Conservation (phyloP, 768 basidiomycete species). For the Sarcomyxa edulis region DNA sequence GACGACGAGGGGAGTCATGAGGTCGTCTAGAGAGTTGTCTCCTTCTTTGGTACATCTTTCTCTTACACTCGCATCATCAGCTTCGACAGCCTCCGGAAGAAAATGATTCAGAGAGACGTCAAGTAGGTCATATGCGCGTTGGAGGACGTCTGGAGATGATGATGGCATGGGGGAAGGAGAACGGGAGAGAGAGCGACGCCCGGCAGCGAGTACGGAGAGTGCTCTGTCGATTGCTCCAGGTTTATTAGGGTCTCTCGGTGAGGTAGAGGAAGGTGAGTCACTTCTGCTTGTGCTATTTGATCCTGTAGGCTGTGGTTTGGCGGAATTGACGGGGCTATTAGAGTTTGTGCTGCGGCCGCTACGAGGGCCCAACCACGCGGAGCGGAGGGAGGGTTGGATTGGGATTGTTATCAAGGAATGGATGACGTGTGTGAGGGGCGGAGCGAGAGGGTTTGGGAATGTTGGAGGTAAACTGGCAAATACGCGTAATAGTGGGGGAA, state of each 20-base stretch:
- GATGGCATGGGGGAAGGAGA: constrained; percentile 37
- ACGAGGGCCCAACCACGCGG: constrained; percentile 56
- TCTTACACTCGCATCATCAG: constrained; percentile 61
- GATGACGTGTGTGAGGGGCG: constrained; percentile 77
- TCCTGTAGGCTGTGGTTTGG: no score
- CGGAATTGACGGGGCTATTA: constrained; percentile 30
- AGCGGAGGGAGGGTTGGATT: constrained; percentile 46
- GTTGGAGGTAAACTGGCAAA: constrained; percentile 63
- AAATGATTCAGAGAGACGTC: constrained; percentile 55
- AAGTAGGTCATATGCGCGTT: constrained; percentile 63
- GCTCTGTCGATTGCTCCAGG: constrained; percentile 54
- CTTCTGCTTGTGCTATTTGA: constrained; percentile 30
- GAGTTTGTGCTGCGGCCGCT: constrained; percentile 24
- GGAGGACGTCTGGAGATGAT: constrained; percentile 42
- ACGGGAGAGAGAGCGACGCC: constrained; percentile 46
- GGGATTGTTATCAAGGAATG: constrained; percentile 81
- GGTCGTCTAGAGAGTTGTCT: constrained; percentile 68
- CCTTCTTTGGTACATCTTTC: constrained; percentile 42
- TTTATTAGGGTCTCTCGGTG: constrained; percentile 18
- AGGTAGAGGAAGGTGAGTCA: constrained; percentile 30
- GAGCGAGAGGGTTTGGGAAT: constrained; percentile 56
- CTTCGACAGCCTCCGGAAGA: constrained; percentile 58
- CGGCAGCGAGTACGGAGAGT: constrained; percentile 46
- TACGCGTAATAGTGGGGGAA: constrained; percentile 65
- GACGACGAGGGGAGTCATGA: constrained; percentile 69